A percentile compares a stretch with the other conserved stretches of the same genome.
Conservation (phyloP, 352 stramenopile species). For the Globisporangium echinulatum region DNA sequence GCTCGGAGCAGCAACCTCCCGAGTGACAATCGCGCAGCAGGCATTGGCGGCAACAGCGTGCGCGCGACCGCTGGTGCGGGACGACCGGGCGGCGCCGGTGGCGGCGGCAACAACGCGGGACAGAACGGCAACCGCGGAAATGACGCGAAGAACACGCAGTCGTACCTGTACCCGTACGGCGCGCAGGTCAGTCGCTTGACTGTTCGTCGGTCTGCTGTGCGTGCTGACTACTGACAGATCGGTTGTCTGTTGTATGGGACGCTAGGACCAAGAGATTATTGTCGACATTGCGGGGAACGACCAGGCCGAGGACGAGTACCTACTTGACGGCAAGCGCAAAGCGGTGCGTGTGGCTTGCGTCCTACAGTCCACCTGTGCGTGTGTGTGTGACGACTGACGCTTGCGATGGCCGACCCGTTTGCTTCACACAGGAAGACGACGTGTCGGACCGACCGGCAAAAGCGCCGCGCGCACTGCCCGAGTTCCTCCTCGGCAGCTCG, state of each 20-base stretch:
- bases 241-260: not conserved
- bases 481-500: constrained; percentile 77
- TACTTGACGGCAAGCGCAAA: constrained; percentile 68
- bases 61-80: constrained; percentile 23
- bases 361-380: not conserved
- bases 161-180: constrained; percentile 79
- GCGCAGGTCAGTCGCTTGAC: constrained; percentile 25
- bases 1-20: constrained; percentile 50
- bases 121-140: constrained; percentile 24
- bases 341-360: constrained; percentile 16
- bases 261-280: constrained; percentile 75
- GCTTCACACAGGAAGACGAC: constrained; percentile 37
- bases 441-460: constrained; percentile 41
- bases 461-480: constrained; percentile 57
- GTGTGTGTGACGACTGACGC: not conserved
- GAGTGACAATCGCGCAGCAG: constrained; percentile 80
- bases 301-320: constrained; percentile 74
- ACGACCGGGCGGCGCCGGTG: constrained; percentile 35
- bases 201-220: not conserved
- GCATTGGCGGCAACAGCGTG: constrained; percentile 63
- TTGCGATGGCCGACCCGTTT: too few species aligned
- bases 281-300: constrained; percentile 79
- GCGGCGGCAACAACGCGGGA: constrained; percentile 21
- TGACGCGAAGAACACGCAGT: constrained; percentile 66
- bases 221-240: not conserved